These are phyloP conservation scores for Crithidia thermophila DNA, from an alignment of 208 protist genomes.

Conservation along the genomic window DNA sequence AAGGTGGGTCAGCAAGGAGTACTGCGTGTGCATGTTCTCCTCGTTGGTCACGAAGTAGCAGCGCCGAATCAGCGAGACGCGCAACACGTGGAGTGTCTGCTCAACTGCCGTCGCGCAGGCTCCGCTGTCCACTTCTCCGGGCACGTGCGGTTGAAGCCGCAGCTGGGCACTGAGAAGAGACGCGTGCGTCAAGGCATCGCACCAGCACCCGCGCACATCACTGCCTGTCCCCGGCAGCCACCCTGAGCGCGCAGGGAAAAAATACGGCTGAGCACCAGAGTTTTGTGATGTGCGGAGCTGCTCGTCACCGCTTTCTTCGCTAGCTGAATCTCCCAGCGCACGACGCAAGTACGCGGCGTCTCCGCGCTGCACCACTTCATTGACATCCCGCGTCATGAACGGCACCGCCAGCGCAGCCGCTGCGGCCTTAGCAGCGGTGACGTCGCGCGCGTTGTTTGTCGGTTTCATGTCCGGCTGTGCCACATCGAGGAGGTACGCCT, in stretches of 20 bases:
- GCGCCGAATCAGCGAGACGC: conserved; percentile 6
- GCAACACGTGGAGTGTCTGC: conserved; percentile 13
- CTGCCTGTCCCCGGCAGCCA: conserved; percentile 22
- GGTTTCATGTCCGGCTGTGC: neutral
- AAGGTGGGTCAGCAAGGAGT: conserved; percentile 25
- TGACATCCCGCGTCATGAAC: neutral
- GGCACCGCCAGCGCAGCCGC: neutral
- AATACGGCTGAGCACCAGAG: too few species aligned
- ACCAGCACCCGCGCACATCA: conserved; percentile 30
- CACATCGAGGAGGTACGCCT: conserved; percentile 9
- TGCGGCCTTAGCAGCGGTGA: neutral
- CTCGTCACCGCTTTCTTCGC: too few species aligned
- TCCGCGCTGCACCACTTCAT: too few species aligned
- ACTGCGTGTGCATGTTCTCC: conserved; percentile 15
- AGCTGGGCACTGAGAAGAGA: conserved; percentile 5
- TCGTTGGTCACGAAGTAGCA: conserved; percentile 5
- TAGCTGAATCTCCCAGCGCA: too few species aligned
- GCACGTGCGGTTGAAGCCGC: neutral
- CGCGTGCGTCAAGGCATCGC: conserved; percentile 11
- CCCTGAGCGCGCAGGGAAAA: neutral
- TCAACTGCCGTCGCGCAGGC: neutral
- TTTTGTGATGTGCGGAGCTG: neutral
- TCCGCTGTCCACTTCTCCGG: neutral
- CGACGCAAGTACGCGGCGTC: too few species aligned
- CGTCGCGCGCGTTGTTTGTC: neutral